Conservation (phyloP, 345 rosid species). For the Kandelia obovata region DNA sequence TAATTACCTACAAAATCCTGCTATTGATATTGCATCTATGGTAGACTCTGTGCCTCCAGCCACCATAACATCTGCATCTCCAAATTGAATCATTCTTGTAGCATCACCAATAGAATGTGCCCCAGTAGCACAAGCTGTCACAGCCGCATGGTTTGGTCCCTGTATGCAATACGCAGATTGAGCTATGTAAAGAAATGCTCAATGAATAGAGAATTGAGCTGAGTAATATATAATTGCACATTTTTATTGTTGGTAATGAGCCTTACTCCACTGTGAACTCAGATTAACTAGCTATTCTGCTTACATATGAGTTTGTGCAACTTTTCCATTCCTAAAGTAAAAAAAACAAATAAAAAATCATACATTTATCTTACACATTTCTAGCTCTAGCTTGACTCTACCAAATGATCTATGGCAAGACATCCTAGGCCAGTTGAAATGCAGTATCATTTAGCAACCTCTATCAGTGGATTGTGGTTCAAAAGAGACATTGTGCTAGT, state of each 20-base stretch:
- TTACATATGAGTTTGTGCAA: neutral
- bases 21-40: slow-evolving; percentile 92
- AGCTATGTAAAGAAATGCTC: slow-evolving; percentile 13
- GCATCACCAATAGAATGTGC: slow-evolving; percentile 98
- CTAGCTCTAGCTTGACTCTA: slow-evolving; percentile 5
- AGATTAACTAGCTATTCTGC: neutral
- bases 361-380: neutral
- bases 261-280: neutral
- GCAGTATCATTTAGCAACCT: neutral
- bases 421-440: neutral
- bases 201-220: slow-evolving; percentile 5
- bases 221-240: neutral
- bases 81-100: slow-evolving; percentile 94
- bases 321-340: neutral
- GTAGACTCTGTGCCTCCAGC: slow-evolving; percentile 97
- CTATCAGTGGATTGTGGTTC: neutral
- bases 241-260: neutral
- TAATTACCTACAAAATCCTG: slow-evolving; percentile 84
- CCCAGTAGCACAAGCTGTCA: slow-evolving; percentile 98
- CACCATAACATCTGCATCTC: slow-evolving; percentile 92
- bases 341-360: neutral
- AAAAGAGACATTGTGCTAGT: slow-evolving; percentile 6
- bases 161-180: slow-evolving; percentile 35
- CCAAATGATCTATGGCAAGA: slow-evolving; percentile 5
- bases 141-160: slow-evolving; percentile 99